Percentiles rank a stretch among this genome's conserved stretches.
phyloP scores from a whole-genome alignment of 1,284 basidiomycete genomes.

The Violaceomyces palustris region DNA sequence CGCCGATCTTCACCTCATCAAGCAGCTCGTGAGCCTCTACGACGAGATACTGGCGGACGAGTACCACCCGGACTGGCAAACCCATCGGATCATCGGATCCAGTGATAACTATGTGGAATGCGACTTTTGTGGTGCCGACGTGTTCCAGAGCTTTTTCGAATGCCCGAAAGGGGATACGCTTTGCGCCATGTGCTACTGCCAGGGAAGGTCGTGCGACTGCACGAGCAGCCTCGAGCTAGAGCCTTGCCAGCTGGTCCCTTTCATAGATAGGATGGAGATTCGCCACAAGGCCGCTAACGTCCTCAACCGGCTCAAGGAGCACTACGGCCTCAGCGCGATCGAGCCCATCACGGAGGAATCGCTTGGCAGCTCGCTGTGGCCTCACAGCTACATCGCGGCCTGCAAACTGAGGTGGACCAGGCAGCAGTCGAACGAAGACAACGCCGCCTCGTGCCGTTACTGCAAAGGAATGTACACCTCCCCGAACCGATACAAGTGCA shows the following conservation, averaged over 20 bases:
- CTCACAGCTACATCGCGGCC: constrained; percentile 20
- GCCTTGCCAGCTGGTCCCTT: constrained; percentile 17
- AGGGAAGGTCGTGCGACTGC: constrained; percentile 20
- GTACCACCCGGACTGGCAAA: constrained; percentile 16
- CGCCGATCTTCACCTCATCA: neutral
- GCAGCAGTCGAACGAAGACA: no score
- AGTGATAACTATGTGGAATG: constrained; percentile 23
- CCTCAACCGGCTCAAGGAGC: constrained; percentile 1
- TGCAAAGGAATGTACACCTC: constrained; percentile 15
- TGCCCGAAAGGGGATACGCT: constrained; percentile 13
- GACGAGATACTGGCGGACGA: constrained; percentile 19
- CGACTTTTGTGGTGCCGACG: constrained; percentile 26
- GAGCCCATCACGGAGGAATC: constrained; percentile 7
- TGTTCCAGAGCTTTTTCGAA: constrained; percentile 25
- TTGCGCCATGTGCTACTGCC: constrained; percentile 24
- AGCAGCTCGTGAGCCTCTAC: constrained; percentile 9
- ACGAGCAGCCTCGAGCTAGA: constrained; percentile 5
- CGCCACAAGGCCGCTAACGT: constrained; percentile 13
- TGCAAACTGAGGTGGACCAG: no score
- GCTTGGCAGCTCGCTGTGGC: constrained; percentile 9
- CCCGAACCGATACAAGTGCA: constrained; percentile 17
- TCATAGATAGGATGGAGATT: constrained; percentile 14
- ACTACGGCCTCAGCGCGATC: no score
- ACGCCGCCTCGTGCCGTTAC: constrained; percentile 12
- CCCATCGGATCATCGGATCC: constrained; percentile 6